These are phyloP conservation scores for Schoenoplectus triqueter DNA, from an alignment of 202 grass and related monocot genomes.

Conservation along the genomic window DNA sequence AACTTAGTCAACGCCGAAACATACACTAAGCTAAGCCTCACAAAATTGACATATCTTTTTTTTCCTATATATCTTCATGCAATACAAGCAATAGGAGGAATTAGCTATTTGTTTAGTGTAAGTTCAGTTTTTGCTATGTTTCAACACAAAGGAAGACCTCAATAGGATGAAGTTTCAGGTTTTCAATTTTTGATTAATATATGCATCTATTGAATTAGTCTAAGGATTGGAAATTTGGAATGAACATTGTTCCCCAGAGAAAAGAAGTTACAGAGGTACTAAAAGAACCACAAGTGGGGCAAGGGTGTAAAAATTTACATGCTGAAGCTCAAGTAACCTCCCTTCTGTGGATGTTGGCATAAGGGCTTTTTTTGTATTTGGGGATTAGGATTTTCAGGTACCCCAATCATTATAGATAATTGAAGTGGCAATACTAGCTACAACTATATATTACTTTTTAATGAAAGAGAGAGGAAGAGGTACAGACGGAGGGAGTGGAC, in stretches of 20 bases:
- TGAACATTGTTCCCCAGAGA: not conserved
- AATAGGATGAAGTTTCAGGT: not conserved
- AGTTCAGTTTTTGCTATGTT: slow-evolving; percentile 5
- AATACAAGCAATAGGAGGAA: not conserved
- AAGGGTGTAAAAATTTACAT: not conserved
- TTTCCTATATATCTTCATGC: not conserved
- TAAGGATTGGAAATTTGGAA: not conserved
- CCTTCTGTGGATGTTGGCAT: not conserved
- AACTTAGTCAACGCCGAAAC: not conserved
- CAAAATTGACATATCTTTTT: not conserved
- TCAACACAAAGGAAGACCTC: slow-evolving; percentile 5
- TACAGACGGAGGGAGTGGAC: not conserved
- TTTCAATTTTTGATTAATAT: not conserved
- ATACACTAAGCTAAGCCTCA: not conserved
- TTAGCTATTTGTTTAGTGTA: not conserved
- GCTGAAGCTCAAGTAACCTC: not conserved
- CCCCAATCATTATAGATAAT: not conserved
- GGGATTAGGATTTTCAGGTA: not conserved
- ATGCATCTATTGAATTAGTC: not conserved
- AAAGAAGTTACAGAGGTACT: not conserved
- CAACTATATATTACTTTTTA: not conserved
- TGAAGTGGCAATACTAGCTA: not conserved
- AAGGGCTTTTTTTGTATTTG: not conserved
- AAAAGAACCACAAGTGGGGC: not conserved
- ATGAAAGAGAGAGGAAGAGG: slow-evolving; percentile 2